phyloP scores from a whole-genome alignment of 1,284 basidiomycete species.

The Serendipita sp. region DNA sequence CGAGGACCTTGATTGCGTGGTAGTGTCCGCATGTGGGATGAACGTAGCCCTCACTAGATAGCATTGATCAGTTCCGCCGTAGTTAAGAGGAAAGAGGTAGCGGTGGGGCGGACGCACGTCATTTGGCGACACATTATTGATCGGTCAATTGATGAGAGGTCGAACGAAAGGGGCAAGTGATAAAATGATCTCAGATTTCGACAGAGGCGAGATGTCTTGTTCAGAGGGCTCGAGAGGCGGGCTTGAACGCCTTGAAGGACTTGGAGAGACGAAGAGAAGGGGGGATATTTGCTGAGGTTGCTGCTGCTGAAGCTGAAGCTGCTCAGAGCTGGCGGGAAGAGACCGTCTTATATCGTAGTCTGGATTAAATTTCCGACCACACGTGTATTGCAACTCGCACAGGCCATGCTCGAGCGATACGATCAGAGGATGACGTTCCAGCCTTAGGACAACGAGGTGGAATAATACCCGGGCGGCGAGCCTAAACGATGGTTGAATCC shows the following conservation, averaged over 20 bases:
- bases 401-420: too few species aligned
- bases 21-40: constrained; percentile 5
- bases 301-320: neutral
- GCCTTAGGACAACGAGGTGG: neutral
- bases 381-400: neutral
- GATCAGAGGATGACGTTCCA: too few species aligned
- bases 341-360: neutral
- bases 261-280: neutral
- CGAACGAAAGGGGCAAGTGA: neutral
- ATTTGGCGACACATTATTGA: constrained; percentile 5
- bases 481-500: neutral
- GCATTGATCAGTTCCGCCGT: neutral
- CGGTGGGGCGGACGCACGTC: neutral
- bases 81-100: neutral
- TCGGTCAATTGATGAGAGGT: neutral
- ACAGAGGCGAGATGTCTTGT: neutral
- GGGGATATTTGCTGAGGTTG: neutral
- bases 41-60: neutral
- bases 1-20: neutral
- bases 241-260: neutral
- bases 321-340: neutral
- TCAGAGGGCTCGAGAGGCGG: neutral
- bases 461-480: neutral
- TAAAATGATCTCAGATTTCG: neutral
- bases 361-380: neutral